Evolutionary conservation across 1,284 basidiomycete genomes (phyloP), one percentile per base, ranked within the genome.

Genomic region (Stygiomarasmius scandens): DNA sequence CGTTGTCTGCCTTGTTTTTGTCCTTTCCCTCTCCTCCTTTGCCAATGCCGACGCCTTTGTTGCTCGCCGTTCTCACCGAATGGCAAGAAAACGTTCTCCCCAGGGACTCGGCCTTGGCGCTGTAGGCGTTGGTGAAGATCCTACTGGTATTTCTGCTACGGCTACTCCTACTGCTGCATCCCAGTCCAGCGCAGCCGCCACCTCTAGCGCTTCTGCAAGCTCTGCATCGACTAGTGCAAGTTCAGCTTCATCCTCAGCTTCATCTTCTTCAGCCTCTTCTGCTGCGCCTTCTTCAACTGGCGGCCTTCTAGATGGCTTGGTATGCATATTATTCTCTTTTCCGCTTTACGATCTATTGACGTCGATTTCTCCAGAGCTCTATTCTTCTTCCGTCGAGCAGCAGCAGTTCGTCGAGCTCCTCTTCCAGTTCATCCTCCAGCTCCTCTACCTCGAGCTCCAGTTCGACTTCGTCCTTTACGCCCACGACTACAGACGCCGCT

Each of bases 71-170:
- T 80, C 80, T 69, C 87, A 89, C 74, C 87, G 90, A 63, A 74
- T 92, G 69, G 69, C 90, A 63, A 88, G 78, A 74, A 90, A 87
- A 69, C 86, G 89, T 51, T 66, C 74, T 54, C 61, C 55, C 57
- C 63, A 29, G 19, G 2, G 45, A 61, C 63, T 56, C 64, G 23
- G 45, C 44, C 63, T 57, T n/a, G n/a, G n/a, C 64, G 23, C 44
- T 36, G 55, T 41, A 49, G 68, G 67, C 56, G 68, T 66, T 45
- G 71, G 61, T 55, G 66, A 62, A 24, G 58, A 63, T 25, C 54
- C 59, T n/a, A 62, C 64, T 25, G 66, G 60, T 44, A 64, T 64
- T 38, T 56, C 61, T 20, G 50, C 54, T 19, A 41, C 64, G 12
- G 56, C 57, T 43, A 43, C 71, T 16, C 45, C 61, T 44, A 54